Conservation (phyloP, 1,139 yeast genomes). For the Casaregolazyma lundiana region DNA sequence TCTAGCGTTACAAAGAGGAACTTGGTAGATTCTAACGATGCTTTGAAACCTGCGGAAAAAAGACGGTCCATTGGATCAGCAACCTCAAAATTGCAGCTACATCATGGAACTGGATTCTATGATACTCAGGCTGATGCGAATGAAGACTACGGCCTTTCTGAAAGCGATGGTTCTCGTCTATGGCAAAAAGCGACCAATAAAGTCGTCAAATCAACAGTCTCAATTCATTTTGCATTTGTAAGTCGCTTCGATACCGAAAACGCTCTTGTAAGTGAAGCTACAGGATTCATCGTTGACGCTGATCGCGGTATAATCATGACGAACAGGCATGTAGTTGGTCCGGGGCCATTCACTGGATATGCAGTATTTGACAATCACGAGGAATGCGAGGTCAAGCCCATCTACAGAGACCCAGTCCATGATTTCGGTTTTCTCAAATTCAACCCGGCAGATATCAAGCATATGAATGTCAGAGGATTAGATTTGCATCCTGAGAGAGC, state of each 20-base stretch:
- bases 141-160: neutral
- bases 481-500: conserved; percentile 78
- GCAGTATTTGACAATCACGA: conserved; percentile 94
- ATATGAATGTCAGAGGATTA: conserved; percentile 65
- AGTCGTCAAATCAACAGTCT: conserved; percentile 83
- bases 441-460: conserved; percentile 65
- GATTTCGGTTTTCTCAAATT: conserved; percentile 81
- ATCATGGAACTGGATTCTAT: neutral
- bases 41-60: neutral
- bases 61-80: neutral
- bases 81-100: too few relatives aligned
- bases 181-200: conserved; percentile 84
- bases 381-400: conserved; percentile 79
- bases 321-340: conserved; percentile 91
- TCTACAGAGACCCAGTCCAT: conserved; percentile 60
- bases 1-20: neutral
- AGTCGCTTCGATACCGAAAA: conserved; percentile 81
- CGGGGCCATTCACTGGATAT: conserved; percentile 88
- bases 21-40: neutral
- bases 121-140: neutral
- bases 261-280: conserved; percentile 81
- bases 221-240: conserved; percentile 86
- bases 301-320: conserved; percentile 77
- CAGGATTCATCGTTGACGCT: conserved; percentile 93
- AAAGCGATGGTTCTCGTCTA: conserved; percentile 3